Evolutionary conservation across 2,329 filamentous ascomycete genomes (phyloP).

Genomic region (Penicillium sp.): DNA sequence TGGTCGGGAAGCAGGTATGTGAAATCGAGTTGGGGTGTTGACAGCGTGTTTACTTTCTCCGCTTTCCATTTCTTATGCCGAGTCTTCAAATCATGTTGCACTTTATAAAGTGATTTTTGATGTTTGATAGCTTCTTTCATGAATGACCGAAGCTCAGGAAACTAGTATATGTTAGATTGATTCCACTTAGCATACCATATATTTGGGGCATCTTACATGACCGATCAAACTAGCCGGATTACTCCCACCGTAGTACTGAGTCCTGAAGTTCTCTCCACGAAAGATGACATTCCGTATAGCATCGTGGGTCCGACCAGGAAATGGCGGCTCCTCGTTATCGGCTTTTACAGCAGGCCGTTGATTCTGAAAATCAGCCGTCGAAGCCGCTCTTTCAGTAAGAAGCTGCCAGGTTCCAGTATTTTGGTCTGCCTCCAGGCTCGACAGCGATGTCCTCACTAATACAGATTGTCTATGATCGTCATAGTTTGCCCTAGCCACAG

Average conservation of each 20-base stretch:
- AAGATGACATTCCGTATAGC: conserved; percentile 14
- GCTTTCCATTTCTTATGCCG: conserved; percentile 21
- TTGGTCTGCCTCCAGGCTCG: conserved; percentile 6
- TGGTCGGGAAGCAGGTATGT: conserved; percentile 20
- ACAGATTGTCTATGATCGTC: background rate
- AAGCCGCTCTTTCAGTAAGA: conserved; percentile 2
- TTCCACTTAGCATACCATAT: background rate
- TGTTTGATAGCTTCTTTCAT: conserved; percentile 23
- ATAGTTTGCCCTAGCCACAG: background rate
- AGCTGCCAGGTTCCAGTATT: conserved; percentile 8
- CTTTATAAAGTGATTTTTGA: conserved; percentile 16
- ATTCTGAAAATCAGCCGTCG: background rate
- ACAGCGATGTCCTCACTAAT: background rate
- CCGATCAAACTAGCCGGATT: conserved; percentile 22
- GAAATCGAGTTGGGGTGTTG: conserved; percentile 12
- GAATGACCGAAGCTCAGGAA: conserved; percentile 22
- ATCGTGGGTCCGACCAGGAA: conserved; percentile 3
- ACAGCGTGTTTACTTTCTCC: conserved; percentile 5
- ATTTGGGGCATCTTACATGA: conserved; percentile 13
- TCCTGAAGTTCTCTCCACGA: conserved; percentile 23
- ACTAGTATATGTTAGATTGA: conserved; percentile 5
- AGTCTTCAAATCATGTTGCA: conserved; percentile 21
- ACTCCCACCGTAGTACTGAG: conserved; percentile 24
- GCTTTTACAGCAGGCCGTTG: conserved; percentile 13
- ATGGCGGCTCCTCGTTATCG: conserved; percentile 2